phyloP scores from a whole-genome alignment of 345 rosid species.

The Brassica nigra region DNA sequence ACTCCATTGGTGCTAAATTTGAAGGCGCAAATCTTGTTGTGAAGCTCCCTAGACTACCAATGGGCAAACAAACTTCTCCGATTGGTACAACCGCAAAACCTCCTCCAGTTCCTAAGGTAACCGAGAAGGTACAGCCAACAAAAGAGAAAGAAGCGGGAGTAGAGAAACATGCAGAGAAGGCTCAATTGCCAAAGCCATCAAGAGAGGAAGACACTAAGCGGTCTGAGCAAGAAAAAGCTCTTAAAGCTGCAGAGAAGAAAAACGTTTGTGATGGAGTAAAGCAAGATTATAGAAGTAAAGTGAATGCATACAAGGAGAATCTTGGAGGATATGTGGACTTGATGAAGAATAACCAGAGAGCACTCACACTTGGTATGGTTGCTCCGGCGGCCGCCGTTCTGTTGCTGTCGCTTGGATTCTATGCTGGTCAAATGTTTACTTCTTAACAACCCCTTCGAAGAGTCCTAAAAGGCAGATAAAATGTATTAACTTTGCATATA shows the following conservation, averaged over 20 bases:
- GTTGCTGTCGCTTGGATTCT: slow-evolving; percentile 37
- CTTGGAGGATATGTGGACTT: slow-evolving; percentile 36
- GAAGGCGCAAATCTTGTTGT: slow-evolving; percentile 44
- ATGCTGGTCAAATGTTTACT: slow-evolving; percentile 31
- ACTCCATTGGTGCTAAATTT: slow-evolving; percentile 40
- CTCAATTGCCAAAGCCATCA: slow-evolving; percentile 7
- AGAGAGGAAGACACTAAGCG: slow-evolving; percentile 5
- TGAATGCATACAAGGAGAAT: slow-evolving; percentile 33
- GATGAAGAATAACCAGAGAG: slow-evolving; percentile 34
- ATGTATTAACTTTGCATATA: slow-evolving; percentile 13
- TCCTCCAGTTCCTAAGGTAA: slow-evolving; percentile 6
- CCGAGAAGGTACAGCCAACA: not conserved
- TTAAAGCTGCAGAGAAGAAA: not conserved
- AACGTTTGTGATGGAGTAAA: slow-evolving; percentile 21
- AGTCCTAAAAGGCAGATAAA: slow-evolving; percentile 1
- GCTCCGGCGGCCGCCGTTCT: slow-evolving; percentile 31
- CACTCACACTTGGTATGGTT: slow-evolving; percentile 28
- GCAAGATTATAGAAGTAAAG: slow-evolving; percentile 24
- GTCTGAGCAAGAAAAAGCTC: slow-evolving; percentile 19
- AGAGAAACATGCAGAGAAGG: slow-evolving; percentile 8
- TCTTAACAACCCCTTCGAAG: not conserved
- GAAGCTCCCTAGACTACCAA: slow-evolving; percentile 32
- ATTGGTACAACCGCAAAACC: slow-evolving; percentile 7
- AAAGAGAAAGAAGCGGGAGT: slow-evolving; percentile 4
- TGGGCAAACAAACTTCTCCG: slow-evolving; percentile 15